A percentile compares a stretch with the other conserved stretches of the same genome.
phyloP scores from a whole-genome alignment of 2,329 filamentous ascomycete species.

The Penicillium sp. region DNA sequence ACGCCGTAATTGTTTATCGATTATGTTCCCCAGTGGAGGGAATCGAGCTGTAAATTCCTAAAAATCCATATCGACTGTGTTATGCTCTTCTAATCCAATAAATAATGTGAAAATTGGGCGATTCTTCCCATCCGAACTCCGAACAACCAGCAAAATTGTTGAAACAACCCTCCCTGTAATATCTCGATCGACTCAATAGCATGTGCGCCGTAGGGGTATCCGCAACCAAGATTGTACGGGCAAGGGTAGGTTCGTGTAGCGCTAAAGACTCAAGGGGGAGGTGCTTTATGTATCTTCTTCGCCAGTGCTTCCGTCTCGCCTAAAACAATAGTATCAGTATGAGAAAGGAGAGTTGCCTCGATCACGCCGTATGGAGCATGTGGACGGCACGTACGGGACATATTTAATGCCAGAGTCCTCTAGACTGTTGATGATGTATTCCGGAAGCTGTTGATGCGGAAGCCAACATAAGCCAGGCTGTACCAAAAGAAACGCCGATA shows the following conservation, averaged over 20 bases:
- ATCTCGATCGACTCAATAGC: constrained; percentile 1
- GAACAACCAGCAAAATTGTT: constrained; percentile 11
- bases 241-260: constrained; percentile 7
- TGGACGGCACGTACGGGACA: constrained; percentile 50
- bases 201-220: constrained; percentile 12
- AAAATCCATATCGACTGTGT: constrained; percentile 9
- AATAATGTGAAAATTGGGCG: constrained; percentile 16
- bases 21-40: background rate
- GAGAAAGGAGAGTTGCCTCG: background rate
- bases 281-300: constrained; percentile 43
- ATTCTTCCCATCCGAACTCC: constrained; percentile 26
- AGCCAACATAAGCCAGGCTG: background rate
- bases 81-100: constrained; percentile 14
- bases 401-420: constrained; percentile 63
- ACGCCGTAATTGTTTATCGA: background rate
- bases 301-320: constrained; percentile 48
- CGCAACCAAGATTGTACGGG: constrained; percentile 3
- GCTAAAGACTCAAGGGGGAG: constrained; percentile 1
- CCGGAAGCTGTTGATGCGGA: constrained; percentile 47
- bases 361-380: background rate
- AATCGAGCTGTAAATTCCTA: background rate
- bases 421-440: constrained; percentile 55
- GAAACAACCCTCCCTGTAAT: constrained; percentile 2
- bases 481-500: background rate
- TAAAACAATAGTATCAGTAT: constrained; percentile 21